Percentiles rank a stretch among this genome's conserved stretches.
Evolutionary conservation across 352 stramenopile species (phyloP).

Genomic region (Phytopythium chamaehyphon): DNA sequence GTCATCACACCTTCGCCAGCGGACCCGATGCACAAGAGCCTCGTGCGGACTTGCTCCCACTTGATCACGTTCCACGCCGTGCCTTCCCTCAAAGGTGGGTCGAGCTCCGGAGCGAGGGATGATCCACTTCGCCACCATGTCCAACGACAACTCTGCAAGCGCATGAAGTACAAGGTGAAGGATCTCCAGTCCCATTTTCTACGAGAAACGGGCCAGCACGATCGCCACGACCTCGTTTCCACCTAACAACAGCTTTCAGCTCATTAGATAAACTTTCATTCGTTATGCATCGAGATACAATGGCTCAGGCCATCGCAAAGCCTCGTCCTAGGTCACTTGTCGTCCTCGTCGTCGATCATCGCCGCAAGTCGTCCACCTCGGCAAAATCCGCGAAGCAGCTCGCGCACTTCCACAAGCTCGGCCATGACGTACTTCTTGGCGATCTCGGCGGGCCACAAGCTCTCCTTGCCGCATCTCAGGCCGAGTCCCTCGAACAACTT

Average conservation of each 20-base stretch:
- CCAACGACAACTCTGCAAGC: not conserved
- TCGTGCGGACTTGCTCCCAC: constrained; percentile 1
- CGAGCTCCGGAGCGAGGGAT: not conserved
- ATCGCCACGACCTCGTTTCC: not conserved
- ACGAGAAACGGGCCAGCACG: not conserved
- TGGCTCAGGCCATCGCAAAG: too few relatives aligned
- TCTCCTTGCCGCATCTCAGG: constrained; percentile 12
- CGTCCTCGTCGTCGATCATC: constrained; percentile 9
- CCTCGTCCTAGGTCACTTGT: not conserved
- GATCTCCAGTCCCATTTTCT: not conserved
- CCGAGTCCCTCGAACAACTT: constrained; percentile 60
- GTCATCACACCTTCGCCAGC: not conserved
- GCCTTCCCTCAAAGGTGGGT: too few relatives aligned
- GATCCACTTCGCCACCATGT: not conserved
- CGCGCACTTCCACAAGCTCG: constrained; percentile 13
- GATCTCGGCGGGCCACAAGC: constrained; percentile 8
- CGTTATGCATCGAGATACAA: too few relatives aligned
- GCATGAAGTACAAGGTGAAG: not conserved
- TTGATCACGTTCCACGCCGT: not conserved
- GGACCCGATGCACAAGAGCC: not conserved
- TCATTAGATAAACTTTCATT: too few relatives aligned
- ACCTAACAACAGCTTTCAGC: not conserved
- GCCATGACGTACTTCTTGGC: constrained; percentile 22
- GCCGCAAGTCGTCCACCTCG: constrained; percentile 3
- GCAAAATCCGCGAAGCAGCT: constrained; percentile 26